Percentiles rank a stretch among this genome's conserved stretches.
Evolutionary conservation across 495 filamentous ascomycete genomes (phyloP).

Genomic region (Friedmanniomyces simplex): DNA sequence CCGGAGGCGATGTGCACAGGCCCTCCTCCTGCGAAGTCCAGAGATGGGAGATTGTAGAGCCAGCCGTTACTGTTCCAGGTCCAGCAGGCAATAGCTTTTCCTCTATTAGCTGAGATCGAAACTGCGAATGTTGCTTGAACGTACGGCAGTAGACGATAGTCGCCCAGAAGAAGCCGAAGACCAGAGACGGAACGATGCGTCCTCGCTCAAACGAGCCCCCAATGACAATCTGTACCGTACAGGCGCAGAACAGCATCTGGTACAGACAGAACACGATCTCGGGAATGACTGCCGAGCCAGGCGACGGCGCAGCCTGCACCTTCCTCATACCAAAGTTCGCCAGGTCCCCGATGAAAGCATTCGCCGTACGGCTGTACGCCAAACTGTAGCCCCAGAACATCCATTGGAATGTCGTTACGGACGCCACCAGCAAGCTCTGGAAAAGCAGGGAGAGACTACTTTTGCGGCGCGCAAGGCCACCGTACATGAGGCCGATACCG

Average conservation of each 20-base stretch:
- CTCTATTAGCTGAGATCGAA: not conserved
- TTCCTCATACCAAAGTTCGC: constrained; percentile 45
- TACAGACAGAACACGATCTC: constrained; percentile 50
- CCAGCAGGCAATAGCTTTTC: constrained; percentile 42
- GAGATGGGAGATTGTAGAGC: constrained; percentile 44
- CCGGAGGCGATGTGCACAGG: constrained; percentile 49
- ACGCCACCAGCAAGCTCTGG: constrained; percentile 42
- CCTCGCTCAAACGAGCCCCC: constrained; percentile 48
- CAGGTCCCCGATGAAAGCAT: constrained; percentile 45
- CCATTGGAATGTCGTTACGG: constrained; percentile 42
- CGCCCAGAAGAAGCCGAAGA: constrained; percentile 50
- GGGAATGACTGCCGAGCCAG: constrained; percentile 36
- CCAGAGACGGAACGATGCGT: constrained; percentile 43
- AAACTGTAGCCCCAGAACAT: constrained; percentile 51
- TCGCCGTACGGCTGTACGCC: constrained; percentile 40
- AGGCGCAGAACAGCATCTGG: constrained; percentile 48
- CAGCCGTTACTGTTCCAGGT: constrained; percentile 51
- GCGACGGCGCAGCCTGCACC: constrained; percentile 41
- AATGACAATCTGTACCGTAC: constrained; percentile 43
- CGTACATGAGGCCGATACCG: constrained; percentile 49
- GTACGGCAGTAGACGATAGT: constrained; percentile 47
- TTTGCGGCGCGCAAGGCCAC: constrained; percentile 48
- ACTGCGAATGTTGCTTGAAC: not conserved
- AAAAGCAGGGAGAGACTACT: constrained; percentile 47
- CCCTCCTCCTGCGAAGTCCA: constrained; percentile 47